Evolutionary conservation across 805 yeast genomes (phyloP).

Genomic region (Wickerhamiella slavikovae): DNA sequence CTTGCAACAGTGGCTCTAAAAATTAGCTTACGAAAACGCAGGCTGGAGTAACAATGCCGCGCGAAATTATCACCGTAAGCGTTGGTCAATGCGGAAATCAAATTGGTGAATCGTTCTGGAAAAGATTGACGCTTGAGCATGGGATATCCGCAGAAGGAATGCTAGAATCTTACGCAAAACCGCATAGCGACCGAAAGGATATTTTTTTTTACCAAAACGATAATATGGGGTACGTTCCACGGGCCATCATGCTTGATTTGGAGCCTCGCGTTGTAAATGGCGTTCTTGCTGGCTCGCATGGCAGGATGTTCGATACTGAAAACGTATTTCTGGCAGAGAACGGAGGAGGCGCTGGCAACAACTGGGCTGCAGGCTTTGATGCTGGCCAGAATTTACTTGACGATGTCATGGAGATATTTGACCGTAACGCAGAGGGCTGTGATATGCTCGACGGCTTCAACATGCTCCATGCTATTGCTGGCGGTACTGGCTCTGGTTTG

Average conservation of each 20-base stretch:
- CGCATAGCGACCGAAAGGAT: conserved; percentile 51
- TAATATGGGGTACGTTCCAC: conserved; percentile 63
- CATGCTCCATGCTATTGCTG: conserved; percentile 84
- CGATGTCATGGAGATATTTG: conserved; percentile 61
- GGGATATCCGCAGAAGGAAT: conserved; percentile 56
- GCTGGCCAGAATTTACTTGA: conserved; percentile 53
- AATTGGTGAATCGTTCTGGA: conserved; percentile 84
- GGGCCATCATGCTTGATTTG: conserved; percentile 66
- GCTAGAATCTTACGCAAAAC: conserved; percentile 20
- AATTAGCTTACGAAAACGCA: neutral
- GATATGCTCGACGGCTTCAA: conserved; percentile 84
- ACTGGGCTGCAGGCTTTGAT: conserved; percentile 81
- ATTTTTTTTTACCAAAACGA: conserved; percentile 66
- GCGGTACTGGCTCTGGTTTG: conserved; percentile 95
- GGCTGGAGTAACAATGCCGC: no score
- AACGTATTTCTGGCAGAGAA: conserved; percentile 59
- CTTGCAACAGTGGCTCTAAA: neutral
- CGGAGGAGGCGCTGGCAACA: conserved; percentile 90
- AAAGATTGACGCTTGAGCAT: conserved; percentile 69
- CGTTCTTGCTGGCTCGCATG: conserved; percentile 28
- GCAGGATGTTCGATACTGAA: conserved; percentile 61
- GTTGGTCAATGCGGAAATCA: conserved; percentile 94
- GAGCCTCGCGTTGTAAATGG: conserved; percentile 70
- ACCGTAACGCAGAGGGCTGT: conserved; percentile 74
- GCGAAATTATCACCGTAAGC: conserved; percentile 20